phyloP scores from a whole-genome alignment of 306 rosid species.

The Chamaecrista fasciculata region DNA sequence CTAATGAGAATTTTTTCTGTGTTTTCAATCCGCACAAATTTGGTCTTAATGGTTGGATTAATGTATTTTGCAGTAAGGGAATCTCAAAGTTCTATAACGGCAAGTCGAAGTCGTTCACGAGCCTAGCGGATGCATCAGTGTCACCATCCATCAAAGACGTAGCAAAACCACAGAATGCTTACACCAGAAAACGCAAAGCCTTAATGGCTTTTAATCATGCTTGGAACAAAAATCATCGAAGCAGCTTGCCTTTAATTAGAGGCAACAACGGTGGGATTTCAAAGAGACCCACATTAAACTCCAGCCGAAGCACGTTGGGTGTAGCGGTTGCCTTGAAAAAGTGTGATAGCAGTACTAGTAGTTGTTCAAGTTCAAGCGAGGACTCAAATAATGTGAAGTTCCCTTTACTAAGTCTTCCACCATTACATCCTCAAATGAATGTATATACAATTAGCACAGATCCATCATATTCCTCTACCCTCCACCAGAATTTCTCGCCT shows the following conservation, averaged over 20 bases:
- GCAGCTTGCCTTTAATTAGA: conserved; percentile 40
- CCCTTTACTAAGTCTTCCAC: conserved; percentile 49
- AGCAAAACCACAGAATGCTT: conserved; percentile 62
- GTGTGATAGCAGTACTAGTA: conserved; percentile 47
- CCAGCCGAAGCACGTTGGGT: conserved; percentile 50
- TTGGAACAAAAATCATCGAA: conserved; percentile 65
- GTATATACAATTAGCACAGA: neutral
- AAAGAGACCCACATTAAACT: conserved; percentile 45
- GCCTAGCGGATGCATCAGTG: conserved; percentile 46
- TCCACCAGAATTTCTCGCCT: conserved; percentile 22
- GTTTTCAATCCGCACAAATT: too few relatives aligned
- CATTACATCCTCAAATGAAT: conserved; percentile 41
- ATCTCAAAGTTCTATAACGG: conserved; percentile 67
- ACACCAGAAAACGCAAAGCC: conserved; percentile 57
- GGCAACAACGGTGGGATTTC: conserved; percentile 53
- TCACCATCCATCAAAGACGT: conserved; percentile 45
- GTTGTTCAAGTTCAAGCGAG: conserved; percentile 46
- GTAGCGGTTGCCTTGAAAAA: conserved; percentile 49
- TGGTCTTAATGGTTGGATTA: neutral
- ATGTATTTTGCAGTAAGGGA: conserved; percentile 56
- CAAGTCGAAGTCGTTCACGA: conserved; percentile 67
- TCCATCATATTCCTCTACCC: conserved; percentile 30
- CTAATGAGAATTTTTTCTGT: too few relatives aligned
- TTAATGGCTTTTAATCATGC: conserved; percentile 48
- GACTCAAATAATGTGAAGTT: conserved; percentile 39